Evolutionary conservation across 75 land plant species (phyloP).

Genomic region (Azolla pinnata): DNA sequence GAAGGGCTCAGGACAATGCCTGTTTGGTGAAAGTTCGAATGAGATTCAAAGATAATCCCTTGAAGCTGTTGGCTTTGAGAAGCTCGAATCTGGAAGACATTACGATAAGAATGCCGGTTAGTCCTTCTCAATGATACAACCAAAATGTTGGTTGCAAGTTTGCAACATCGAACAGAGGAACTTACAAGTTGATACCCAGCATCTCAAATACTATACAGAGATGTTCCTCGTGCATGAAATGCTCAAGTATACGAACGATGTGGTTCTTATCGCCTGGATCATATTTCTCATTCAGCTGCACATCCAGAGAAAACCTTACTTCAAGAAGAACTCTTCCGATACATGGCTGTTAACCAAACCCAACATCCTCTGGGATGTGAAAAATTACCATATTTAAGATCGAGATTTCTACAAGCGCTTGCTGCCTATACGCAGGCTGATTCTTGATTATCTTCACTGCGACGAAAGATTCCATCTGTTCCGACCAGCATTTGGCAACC

Average conservation of each 20-base stretch:
- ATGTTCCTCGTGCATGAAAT: slow-evolving; percentile 65
- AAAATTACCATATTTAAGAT: slow-evolving; percentile 52
- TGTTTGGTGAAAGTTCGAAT: slow-evolving; percentile 75
- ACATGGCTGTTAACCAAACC: background rate
- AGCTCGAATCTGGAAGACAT: slow-evolving; percentile 62
- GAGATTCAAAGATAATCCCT: slow-evolving; percentile 64
- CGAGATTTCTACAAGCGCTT: slow-evolving; percentile 74
- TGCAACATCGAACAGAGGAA: background rate
- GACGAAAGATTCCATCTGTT: slow-evolving; percentile 50
- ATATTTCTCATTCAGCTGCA: slow-evolving; percentile 67
- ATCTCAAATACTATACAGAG: slow-evolving; percentile 89
- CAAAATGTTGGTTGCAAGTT: slow-evolving; percentile 3
- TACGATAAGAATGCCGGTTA: background rate
- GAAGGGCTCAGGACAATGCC: slow-evolving; percentile 43
- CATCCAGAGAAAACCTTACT: background rate
- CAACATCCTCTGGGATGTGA: background rate
- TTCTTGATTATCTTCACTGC: slow-evolving; percentile 96
- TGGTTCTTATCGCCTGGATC: slow-evolving; percentile 83
- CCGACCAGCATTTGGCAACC: slow-evolving; percentile 78
- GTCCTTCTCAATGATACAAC: background rate
- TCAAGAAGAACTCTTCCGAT: background rate
- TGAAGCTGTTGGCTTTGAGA: slow-evolving; percentile 54
- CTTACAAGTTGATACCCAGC: slow-evolving; percentile 85
- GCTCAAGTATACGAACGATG: slow-evolving; percentile 85
- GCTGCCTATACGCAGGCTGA: slow-evolving; percentile 76